Percentiles rank a stretch among this genome's conserved stretches.
phyloP scores from a whole-genome alignment of 2,329 filamentous ascomycete genomes.

The Sordariomycetes sp. region DNA sequence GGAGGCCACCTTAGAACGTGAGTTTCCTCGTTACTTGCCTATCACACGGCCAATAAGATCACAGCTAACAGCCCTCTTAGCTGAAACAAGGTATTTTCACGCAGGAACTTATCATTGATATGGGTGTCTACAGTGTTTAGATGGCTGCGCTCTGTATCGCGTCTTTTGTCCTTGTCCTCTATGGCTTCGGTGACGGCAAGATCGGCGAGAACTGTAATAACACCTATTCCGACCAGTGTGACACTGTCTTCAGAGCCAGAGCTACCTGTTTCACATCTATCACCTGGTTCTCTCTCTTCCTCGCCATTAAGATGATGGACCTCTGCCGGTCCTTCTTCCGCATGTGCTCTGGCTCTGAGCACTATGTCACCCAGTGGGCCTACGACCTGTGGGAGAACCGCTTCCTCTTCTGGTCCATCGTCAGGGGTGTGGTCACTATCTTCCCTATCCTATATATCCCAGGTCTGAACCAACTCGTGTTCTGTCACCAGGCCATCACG shows the following conservation, averaged over 20 bases:
- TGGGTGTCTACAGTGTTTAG: constrained; percentile 52
- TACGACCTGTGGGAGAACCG: constrained; percentile 42
- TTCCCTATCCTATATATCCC: constrained; percentile 60
- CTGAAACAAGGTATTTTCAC: constrained; percentile 49
- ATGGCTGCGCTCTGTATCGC: constrained; percentile 48
- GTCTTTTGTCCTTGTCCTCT: constrained; percentile 50
- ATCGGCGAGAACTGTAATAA: constrained; percentile 49
- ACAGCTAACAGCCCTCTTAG: constrained; percentile 19
- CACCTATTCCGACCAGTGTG: constrained; percentile 35
- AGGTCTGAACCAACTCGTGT: constrained; percentile 52
- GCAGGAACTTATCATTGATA: constrained; percentile 50
- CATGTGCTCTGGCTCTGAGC: constrained; percentile 35
- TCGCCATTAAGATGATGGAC: constrained; percentile 60
- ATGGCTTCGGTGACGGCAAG: constrained; percentile 39
- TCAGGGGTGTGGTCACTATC: constrained; percentile 42
- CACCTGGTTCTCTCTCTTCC: constrained; percentile 58
- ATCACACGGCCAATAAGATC: neutral
- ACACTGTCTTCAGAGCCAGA: constrained; percentile 51
- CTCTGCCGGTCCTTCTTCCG: constrained; percentile 56
- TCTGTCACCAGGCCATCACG: constrained; percentile 52
- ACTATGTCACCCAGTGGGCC: constrained; percentile 44
- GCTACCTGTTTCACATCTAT: constrained; percentile 56
- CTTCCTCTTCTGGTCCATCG: constrained; percentile 39
- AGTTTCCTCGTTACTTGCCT: constrained; percentile 8
- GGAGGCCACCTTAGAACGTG: constrained; percentile 51